Evolutionary conservation across 2,329 filamentous ascomycete species (phyloP), one percentile per base, ranked within the genome.

Genomic region (Hysterium pulicare): DNA sequence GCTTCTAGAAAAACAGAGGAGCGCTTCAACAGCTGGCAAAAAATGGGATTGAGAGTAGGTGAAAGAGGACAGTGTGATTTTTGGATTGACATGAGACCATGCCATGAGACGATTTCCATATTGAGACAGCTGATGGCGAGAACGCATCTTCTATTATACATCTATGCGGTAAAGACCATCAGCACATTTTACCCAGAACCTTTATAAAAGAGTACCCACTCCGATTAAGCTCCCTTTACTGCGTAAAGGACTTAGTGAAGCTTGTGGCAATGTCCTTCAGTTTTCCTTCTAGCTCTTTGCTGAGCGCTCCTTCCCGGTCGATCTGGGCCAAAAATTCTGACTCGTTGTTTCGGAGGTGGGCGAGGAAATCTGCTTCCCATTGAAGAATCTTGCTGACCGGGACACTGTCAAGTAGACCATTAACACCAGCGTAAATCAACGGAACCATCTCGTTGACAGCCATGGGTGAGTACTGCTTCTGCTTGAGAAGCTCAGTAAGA

Each of bases 381-480:
- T 82, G 72, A 54, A 93, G 83, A 61, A 98, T 86, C 86, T 91
- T 95, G 82, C 55, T 70, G 68, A 97, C 93, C 53, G 93, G 93
- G 57, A 98, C 80, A 61, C 54, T 69, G 78, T 98, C 93, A 59
- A 98, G 84, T 76, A 81, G 77, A 79, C 93, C 93, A 77, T 97
- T 97, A 78, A 98, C 89, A 94, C 93, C 93, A 58, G 93, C 91
- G 76, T 82, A 98, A 82, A 98, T 97, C 61, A 98, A 84, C 60
- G 93, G 93, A 79, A 98, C 93, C 91, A 97, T 97, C 81, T 98
- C 91, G 81, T 94, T 93, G 70, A 97, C 91, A 61, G 89, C 87
- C 90, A 96, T 96, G 64, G 93, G 93, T 35, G 82, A 85, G 83
- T 97, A 98, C 79, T 98, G 93, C 84, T 95, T 96, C 83, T 98